These are phyloP conservation scores for Hyaloscypha bicolor DNA, from an alignment of 495 filamentous ascomycete species.

Conservation along the genomic window DNA sequence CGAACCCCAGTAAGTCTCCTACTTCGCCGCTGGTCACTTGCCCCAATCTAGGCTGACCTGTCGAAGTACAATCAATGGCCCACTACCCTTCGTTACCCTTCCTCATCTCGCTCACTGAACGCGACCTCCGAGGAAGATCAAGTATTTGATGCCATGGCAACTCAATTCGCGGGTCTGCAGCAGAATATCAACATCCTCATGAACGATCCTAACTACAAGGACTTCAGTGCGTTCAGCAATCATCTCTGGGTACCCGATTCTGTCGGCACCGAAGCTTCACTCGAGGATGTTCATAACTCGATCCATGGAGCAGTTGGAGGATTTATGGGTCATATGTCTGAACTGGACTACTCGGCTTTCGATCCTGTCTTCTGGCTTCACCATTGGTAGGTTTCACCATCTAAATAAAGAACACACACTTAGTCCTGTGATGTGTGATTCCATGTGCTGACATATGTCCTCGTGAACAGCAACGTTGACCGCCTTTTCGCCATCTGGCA, in stretches of 20 bases:
- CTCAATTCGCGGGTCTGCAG: slow-evolving; percentile 25
- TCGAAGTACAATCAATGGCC: slow-evolving; percentile 41
- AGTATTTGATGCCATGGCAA: slow-evolving; percentile 45
- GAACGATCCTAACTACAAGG: slow-evolving; percentile 49
- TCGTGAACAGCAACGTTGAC: slow-evolving; percentile 55
- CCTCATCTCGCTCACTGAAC: slow-evolving; percentile 37
- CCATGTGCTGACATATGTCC: slow-evolving; percentile 17
- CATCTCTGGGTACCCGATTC: slow-evolving; percentile 45
- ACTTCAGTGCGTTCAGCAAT: slow-evolving; percentile 62
- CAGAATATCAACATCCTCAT: slow-evolving; percentile 38
- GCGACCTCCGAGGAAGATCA: slow-evolving; percentile 54
- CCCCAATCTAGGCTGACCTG: slow-evolving; percentile 13
- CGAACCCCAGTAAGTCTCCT: slow-evolving; percentile 18
- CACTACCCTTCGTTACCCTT: slow-evolving; percentile 53
- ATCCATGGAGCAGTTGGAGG: slow-evolving; percentile 56
- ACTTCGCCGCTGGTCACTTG: slow-evolving; percentile 31
- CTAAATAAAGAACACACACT: neutral
- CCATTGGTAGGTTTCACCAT: slow-evolving; percentile 37
- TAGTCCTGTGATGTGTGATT: slow-evolving; percentile 4
- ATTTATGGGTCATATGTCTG: slow-evolving; percentile 64
- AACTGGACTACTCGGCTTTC: slow-evolving; percentile 66
- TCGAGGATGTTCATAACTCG: slow-evolving; percentile 67
- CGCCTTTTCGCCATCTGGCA: slow-evolving; percentile 77
- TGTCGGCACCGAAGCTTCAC: slow-evolving; percentile 48
- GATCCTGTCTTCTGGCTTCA: slow-evolving; percentile 80